Evolutionary conservation across 2,329 filamentous ascomycete genomes (phyloP).

Genomic region (Stachybotrys chlorohalonatus): DNA sequence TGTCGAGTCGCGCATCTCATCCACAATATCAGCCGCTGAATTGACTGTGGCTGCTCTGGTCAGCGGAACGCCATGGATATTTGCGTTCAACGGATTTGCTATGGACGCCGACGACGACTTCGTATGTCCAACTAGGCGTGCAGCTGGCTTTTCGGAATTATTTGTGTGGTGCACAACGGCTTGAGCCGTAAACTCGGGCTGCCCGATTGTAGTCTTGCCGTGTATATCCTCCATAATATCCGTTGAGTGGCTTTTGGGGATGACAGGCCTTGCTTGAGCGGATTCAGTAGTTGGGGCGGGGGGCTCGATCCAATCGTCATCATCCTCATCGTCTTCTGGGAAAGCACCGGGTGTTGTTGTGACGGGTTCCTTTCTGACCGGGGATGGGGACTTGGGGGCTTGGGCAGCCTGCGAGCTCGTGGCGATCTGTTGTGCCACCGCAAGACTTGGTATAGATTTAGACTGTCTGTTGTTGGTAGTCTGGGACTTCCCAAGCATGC

Average conservation of each 20-base stretch:
- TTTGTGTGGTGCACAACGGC: not conserved
- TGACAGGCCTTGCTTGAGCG: constrained; percentile 33
- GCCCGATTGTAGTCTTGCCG: constrained; percentile 38
- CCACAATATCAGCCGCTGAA: constrained; percentile 39
- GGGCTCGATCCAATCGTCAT: constrained; percentile 57
- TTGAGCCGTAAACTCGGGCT: constrained; percentile 22
- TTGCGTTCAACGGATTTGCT: constrained; percentile 7
- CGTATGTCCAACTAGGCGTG: constrained; percentile 25
- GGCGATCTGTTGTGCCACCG: constrained; percentile 20
- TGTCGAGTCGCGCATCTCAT: constrained; percentile 30
- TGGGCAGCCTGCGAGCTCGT: constrained; percentile 15
- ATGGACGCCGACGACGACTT: constrained; percentile 57
- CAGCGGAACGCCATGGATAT: constrained; percentile 20
- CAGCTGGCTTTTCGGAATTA: not conserved
- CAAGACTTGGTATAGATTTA: constrained; percentile 34
- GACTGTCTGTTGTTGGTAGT: constrained; percentile 35
- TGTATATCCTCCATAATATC: constrained; percentile 52
- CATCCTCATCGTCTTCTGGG: constrained; percentile 38
- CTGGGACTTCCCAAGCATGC: constrained; percentile 53
- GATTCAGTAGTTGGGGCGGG: constrained; percentile 23
- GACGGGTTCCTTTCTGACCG: constrained; percentile 15
- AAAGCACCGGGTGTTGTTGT: constrained; percentile 50
- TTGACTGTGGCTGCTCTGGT: constrained; percentile 56
- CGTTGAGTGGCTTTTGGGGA: constrained; percentile 52
- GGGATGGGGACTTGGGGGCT: constrained; percentile 18